Evolutionary conservation across 805 yeast species (phyloP), one percentile per base, ranked within the genome.

Genomic region (Naumovozyma baii): DNA sequence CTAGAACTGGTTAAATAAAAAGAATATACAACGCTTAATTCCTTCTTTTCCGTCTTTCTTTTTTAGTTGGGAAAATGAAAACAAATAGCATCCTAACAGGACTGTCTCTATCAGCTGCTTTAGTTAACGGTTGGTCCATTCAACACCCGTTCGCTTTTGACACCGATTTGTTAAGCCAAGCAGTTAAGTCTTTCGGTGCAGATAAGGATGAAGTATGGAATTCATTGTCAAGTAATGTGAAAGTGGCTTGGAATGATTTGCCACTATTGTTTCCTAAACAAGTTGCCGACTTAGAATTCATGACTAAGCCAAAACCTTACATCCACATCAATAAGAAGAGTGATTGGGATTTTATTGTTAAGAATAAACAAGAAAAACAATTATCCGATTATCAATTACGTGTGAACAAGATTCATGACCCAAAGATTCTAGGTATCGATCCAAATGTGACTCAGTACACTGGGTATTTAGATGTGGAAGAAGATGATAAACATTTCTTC

Each of bases 401-500:
- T 56, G 74, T 77, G 50, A 73, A 73, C 62, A 67, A 67, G 52
- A 57, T 70, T 25, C 47, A 49, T 31, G 65, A 73, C 47, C 94
- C 94, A 12, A 68, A 70, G 46, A 68, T 64, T 30, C 72, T 88
- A 49, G 94, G 94, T 14, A 65, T 88, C 41, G 96, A 90, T 64
- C 64, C 69, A 8, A 56, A 59, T 33, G 95, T 85, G 37, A 76
- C 80, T 55, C 95, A 86, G 62, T 80, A 74, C 59, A 70, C 88
- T 29, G 96, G 96, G 39, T 86, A 86, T 62, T 74, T 86, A 57
- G 95, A 86, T 61, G 76, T 83, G 38, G 75, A 70, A 43, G 84
- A 80, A 37, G 85, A 79, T 49, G 96, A 85, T 57, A 86, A 86
- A 65, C 96, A 86, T 64, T 79, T 85, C 58, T 85, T 84, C 67